Evolutionary conservation across 2,329 filamentous ascomycete species (phyloP), one percentile per base, ranked within the genome.

Genomic region (Aspergillus sp.): DNA sequence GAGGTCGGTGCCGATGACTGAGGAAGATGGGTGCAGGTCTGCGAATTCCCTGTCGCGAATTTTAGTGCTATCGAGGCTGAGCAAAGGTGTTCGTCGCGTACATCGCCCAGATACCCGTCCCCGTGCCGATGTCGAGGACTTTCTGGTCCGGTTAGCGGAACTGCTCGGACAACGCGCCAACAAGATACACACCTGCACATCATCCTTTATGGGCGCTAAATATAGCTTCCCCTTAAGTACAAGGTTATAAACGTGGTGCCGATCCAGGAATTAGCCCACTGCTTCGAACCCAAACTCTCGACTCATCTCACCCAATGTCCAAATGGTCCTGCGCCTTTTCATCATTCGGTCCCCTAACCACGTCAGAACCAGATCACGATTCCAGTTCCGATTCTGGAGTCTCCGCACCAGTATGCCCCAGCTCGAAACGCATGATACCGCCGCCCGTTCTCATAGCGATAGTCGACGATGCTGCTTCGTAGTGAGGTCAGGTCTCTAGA

Each of bases 1-100:
- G 50, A 83, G 76, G 66, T 83, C 81, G 23, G 76, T 80, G 45
- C 82, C 82, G 4, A 77, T 77, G 45, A 85, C 76, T 28, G 72
- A 68, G 15, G 81, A 78, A 25, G 69, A 70, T 7, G 77, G 77
- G 60, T 76, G 69, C 47, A 75, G 46, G 66, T 79, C 64, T 54
- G 71, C 74, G 50, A 75, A 68, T 45, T 72, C 69, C n/a, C 68
- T 73, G 57, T 11, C 11, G 19, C 19, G 23, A 8, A 52, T 22
- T 23, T 53, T 52, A 53, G 45, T 30, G 28, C 25, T 19, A 15
- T 4, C 3, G 25, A 28, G 1, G 43, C n/a, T 19, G 6, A 9
- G 5, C 45, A 4, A 19, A 2, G 19, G 6, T 7, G 11, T 41
- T 17, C 13, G 4, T 9, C 22, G 28, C 56, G 22, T 38, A 66